These are phyloP conservation scores for Lenwebbia sp. DNA, from an alignment of 345 rosid species.

Conservation along the genomic window DNA sequence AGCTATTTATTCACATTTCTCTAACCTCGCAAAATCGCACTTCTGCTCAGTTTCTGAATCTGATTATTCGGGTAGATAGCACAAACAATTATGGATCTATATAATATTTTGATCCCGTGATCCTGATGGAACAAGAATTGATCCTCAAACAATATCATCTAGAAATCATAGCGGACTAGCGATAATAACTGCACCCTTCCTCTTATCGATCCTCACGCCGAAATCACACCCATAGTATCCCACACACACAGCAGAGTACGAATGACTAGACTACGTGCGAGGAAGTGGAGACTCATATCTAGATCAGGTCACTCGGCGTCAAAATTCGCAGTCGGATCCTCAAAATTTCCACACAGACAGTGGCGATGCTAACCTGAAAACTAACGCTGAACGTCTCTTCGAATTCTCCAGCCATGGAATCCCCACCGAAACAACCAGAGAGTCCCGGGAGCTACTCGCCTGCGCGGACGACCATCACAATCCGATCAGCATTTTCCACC, in stretches of 20 bases:
- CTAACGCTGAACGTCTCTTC: constrained; percentile 49
- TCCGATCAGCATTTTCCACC: neutral
- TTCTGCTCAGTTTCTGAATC: neutral
- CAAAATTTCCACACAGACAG: neutral
- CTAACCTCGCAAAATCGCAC: neutral
- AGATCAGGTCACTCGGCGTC: neutral
- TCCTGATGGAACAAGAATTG: neutral
- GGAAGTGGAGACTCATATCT: neutral
- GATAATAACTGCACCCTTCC: neutral
- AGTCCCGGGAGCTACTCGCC: neutral
- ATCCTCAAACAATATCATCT: neutral
- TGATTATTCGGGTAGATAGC: neutral
- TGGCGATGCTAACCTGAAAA: constrained; percentile 34
- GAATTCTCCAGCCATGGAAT: constrained; percentile 54
- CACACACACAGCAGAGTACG: neutral
- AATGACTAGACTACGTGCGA: neutral
- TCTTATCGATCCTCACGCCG: neutral
- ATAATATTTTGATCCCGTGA: neutral
- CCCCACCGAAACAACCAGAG: neutral
- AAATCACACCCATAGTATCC: neutral
- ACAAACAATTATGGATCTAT: neutral
- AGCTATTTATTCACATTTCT: neutral
- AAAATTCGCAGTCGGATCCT: neutral
- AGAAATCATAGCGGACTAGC: neutral
- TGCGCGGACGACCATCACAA: neutral